phyloP scores from a whole-genome alignment of 176 grass and related monocot species.

The Bromus sterilis region DNA sequence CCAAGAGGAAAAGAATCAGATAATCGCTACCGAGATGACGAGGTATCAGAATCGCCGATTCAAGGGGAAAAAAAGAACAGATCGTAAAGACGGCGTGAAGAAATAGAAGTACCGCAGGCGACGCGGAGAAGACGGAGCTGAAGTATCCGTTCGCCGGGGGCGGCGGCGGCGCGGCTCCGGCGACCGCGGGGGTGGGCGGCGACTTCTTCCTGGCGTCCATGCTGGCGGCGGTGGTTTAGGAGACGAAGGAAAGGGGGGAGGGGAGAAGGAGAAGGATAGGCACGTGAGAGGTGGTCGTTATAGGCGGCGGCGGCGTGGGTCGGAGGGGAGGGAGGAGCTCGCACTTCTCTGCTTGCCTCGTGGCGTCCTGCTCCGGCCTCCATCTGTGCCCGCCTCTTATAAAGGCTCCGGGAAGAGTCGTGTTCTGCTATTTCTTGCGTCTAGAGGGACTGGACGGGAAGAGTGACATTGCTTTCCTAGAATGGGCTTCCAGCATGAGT shows the following conservation, averaged over 20 bases:
- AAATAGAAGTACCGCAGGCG: slow-evolving; percentile 24
- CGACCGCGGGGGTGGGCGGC: not conserved
- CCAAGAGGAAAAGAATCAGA: not conserved
- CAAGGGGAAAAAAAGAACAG: not conserved
- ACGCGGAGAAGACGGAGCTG: slow-evolving; percentile 25
- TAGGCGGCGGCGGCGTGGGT: slow-evolving; percentile 7
- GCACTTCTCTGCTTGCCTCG: slow-evolving; percentile 29
- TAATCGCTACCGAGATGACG: not conserved
- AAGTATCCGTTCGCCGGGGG: slow-evolving; percentile 26
- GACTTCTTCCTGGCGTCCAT: slow-evolving; percentile 48
- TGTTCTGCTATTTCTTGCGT: not conserved
- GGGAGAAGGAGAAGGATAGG: not conserved
- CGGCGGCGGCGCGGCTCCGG: slow-evolving; percentile 6
- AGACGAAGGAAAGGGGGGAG: not conserved
- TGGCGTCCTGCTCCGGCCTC: slow-evolving; percentile 30
- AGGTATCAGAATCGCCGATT: not conserved
- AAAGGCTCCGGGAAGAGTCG: not conserved
- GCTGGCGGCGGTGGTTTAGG: not conserved
- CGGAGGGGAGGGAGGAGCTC: not conserved
- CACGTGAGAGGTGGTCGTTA: slow-evolving; percentile 28
- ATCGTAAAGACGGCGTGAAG: not conserved
- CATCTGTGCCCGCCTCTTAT: slow-evolving; percentile 34
- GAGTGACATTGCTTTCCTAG: not conserved
- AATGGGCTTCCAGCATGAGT: too few relatives aligned
- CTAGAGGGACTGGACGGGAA: not conserved